Evolutionary conservation across 805 yeast genomes (phyloP).

Genomic region (Wickerhamomyces strasburgensis): DNA sequence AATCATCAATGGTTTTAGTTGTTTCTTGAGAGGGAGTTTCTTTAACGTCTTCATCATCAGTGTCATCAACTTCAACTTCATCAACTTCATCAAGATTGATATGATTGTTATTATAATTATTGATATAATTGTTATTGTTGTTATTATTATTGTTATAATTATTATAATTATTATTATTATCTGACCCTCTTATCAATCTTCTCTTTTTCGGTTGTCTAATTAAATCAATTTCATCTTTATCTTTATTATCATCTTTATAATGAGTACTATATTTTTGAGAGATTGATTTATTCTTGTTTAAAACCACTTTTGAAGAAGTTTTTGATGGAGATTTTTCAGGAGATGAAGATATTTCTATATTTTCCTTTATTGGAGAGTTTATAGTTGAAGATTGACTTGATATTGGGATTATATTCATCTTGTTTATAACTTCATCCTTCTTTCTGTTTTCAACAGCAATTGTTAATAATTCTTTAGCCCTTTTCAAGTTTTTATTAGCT

Average conservation of each 20-base stretch:
- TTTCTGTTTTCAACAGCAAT: slow-evolving; percentile 28
- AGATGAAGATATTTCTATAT: slow-evolving; percentile 22
- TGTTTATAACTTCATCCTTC: slow-evolving; percentile 13
- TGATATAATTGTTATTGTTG: background rate
- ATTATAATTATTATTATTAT: slow-evolving; percentile 19
- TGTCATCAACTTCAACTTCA: slow-evolving; percentile 38
- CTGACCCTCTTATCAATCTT: slow-evolving; percentile 36
- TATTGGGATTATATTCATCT: slow-evolving; percentile 1
- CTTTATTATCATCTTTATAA: slow-evolving; percentile 18
- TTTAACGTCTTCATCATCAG: slow-evolving; percentile 47
- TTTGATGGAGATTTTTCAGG: slow-evolving; percentile 25
- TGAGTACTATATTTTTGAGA: slow-evolving; percentile 30
- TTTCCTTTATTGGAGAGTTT: slow-evolving; percentile 6
- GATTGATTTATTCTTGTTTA: slow-evolving; percentile 33
- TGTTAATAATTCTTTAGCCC: slow-evolving; percentile 29
- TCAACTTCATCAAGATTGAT: slow-evolving; percentile 23
- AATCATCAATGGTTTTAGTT: slow-evolving; percentile 24
- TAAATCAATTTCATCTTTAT: background rate
- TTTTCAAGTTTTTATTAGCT: slow-evolving; percentile 28
- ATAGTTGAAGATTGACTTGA: background rate
- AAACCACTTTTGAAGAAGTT: slow-evolving; percentile 31
- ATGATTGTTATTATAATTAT: slow-evolving; percentile 4
- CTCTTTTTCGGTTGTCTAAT: slow-evolving; percentile 28
- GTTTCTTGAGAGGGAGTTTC: slow-evolving; percentile 27
- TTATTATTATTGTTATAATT: slow-evolving; percentile 9